Base-by-base conservation (phyloP, 768 basidiomycete species). In the Hygrophoropsis aurantiaca region DNA sequence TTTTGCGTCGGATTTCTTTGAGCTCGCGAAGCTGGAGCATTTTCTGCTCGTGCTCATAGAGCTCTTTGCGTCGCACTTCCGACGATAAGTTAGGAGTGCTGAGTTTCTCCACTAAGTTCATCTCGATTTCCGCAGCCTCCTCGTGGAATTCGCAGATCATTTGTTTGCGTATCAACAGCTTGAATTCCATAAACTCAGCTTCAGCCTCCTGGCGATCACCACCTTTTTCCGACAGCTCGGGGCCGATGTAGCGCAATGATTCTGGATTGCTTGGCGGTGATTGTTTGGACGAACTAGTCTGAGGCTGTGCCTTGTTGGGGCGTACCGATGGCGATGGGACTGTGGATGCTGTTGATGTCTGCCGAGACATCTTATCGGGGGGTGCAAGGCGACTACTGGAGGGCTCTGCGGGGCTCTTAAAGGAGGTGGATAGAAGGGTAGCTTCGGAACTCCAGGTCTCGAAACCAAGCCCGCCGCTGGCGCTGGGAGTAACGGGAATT, bases 131-230 rank as follows among this genome's bases (percentile, higher is more conserved):
- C 6, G 63, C 61, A 2, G 64, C 64, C 47, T 59, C 58, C 3
- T 50, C 54, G 20, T 66, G 64, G 50, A 66, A 66, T 9, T 66
- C 49, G 44, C 65, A 57, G 23, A 66, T 66, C 64, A 66, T 66
- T 50, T 66, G 63, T 5, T 67, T 66, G 5, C 65, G 66, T 15
- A 66, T 57, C 27, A 59, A 46, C 32, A 64, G 41, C 49, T 67
- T 66, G 32, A 55, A 66, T 9, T 38, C 7, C 36, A 38, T 7
- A 16, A 38, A 38, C 6, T 30, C 27, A 7, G 6, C 13, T 13
- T 30, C 27, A 30, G 27, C 27, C 35, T 58, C 55, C 2, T 63
- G 65, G 26, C 60, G 67, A 2, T 65, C 64, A 21, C 53, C 57
- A 0, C 62, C 64, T 32, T 67, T 65, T 13, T 65, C 64, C 4